These are phyloP conservation scores for Venturia nashicola DNA, from an alignment of 2,329 filamentous ascomycete species.

Conservation along the genomic window DNA sequence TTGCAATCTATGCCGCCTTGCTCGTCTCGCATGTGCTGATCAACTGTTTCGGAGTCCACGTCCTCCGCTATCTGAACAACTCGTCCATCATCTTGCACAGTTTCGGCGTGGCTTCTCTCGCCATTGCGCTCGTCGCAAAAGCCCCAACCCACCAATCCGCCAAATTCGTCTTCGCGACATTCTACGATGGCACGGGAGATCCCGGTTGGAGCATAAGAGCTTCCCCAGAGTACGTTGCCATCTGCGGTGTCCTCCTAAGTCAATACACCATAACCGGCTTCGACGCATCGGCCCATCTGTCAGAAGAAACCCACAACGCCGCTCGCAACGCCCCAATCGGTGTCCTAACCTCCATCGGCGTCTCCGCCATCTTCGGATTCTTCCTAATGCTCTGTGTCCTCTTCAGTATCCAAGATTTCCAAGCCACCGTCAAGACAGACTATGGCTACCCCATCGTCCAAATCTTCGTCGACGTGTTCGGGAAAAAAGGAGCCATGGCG, in stretches of 20 bases:
- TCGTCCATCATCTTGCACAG: slow-evolving; percentile 43
- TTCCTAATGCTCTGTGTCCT: slow-evolving; percentile 45
- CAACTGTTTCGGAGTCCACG: slow-evolving; percentile 45
- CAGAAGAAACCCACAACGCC: slow-evolving; percentile 45
- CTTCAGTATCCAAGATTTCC: slow-evolving; percentile 48
- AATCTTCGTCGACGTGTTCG: slow-evolving; percentile 46
- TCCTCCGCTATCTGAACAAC: slow-evolving; percentile 46
- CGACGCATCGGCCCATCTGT: slow-evolving; percentile 44
- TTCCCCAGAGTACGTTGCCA: slow-evolving; percentile 41
- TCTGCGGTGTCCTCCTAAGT: slow-evolving; percentile 40
- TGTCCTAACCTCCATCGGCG: slow-evolving; percentile 43
- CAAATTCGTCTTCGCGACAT: slow-evolving; percentile 42
- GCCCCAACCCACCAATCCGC: slow-evolving; percentile 44
- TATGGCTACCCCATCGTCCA: slow-evolving; percentile 42
- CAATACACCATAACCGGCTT: slow-evolving; percentile 45
- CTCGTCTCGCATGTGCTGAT: slow-evolving; percentile 41
- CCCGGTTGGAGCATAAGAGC: slow-evolving; percentile 42
- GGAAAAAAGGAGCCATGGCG: slow-evolving; percentile 41
- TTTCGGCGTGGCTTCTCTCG: slow-evolving; percentile 38
- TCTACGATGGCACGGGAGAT: slow-evolving; percentile 40
- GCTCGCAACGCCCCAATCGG: slow-evolving; percentile 46
- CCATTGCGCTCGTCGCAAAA: slow-evolving; percentile 44
- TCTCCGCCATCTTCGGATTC: slow-evolving; percentile 45
- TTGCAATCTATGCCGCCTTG: slow-evolving; percentile 48
- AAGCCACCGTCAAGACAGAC: slow-evolving; percentile 30